phyloP scores from a whole-genome alignment of 2,329 filamentous ascomycete genomes.

The Sarocladium strictum region DNA sequence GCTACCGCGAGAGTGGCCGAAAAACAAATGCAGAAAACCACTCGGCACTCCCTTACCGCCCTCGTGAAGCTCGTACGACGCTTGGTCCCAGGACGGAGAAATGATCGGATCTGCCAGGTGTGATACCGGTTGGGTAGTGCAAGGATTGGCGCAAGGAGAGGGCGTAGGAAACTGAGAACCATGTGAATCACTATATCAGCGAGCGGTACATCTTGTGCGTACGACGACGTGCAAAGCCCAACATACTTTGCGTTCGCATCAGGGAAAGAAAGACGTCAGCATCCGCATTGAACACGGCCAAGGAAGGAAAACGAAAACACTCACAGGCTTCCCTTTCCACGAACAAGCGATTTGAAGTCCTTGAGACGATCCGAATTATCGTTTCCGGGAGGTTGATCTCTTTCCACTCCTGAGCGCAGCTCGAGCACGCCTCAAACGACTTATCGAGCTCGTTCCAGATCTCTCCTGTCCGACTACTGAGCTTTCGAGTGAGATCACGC shows the following conservation, averaged over 20 bases:
- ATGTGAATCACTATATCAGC: constrained; percentile 24
- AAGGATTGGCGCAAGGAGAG: constrained; percentile 14
- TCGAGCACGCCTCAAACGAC: neutral
- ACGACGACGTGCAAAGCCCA: neutral
- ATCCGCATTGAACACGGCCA: neutral
- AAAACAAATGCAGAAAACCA: constrained; percentile 8
- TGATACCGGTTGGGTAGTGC: constrained; percentile 18
- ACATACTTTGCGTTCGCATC: constrained; percentile 5
- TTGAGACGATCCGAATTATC: neutral
- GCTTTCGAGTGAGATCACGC: constrained; percentile 5
- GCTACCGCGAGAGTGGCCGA: neutral
- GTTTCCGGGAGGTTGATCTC: constrained; percentile 4
- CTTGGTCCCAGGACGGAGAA: constrained; percentile 5
- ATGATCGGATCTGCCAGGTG: neutral
- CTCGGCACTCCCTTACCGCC: neutral
- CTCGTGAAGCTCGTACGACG: neutral
- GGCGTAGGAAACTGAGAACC: constrained; percentile 19
- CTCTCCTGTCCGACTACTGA: neutral
- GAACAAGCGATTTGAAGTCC: constrained; percentile 7
- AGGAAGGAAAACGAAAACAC: neutral
- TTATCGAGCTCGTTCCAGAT: constrained; percentile 7
- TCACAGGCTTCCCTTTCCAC: neutral
- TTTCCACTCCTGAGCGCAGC: neutral
- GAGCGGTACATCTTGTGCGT: constrained; percentile 7
- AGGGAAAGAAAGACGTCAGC: neutral